Evolutionary conservation across 345 rosid species (phyloP), one percentile per base, ranked within the genome.

Genomic region (Citrus cavaleriei): DNA sequence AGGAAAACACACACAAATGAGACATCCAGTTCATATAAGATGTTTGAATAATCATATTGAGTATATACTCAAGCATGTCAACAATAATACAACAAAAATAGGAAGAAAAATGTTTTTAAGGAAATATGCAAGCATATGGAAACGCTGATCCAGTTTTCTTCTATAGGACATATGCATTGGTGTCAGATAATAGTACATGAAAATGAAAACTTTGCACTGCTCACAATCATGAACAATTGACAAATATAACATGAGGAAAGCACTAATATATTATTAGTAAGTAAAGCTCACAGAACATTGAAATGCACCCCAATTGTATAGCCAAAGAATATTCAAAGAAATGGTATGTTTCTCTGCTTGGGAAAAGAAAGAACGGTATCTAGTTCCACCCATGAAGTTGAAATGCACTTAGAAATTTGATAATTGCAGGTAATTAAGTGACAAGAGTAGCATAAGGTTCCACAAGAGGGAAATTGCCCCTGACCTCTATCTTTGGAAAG

Each of bases 401-500:
- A 57, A 6, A 51, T 28, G 8, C 51, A 21, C 25, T 10, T 3
- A 57, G 22, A 42, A 16, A 16, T 76, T 63, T 63, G 30, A 27
- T 55, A 28, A 46, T 51, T 37, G 40, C 8, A 49, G 35, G 7
- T 57, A 13, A 62, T 49, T 10, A 68, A 49, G 30, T 60, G 37
- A 76, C 77, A 32, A 59, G 18, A 34, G 42, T 35, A 55, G 32
- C 55, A 27, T 46, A 16, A 22, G 24, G 46, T 46, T 21, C 40
- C 21, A 42, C 0, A 32, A 32, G 63, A 46, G n/a, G 38, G 27
- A 83, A n/a, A 35, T 73, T 27, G 37, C 70, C 63, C 83, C 89
- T 49, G 3, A 93, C 99, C 99, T 88, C 27, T 88, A 75, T 94
- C 98, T 86, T 94, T 96, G 68, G 99, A 88, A 30, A 94, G 98